phyloP scores from a whole-genome alignment of 352 stramenopile species.

The Lagenidium giganteum region DNA sequence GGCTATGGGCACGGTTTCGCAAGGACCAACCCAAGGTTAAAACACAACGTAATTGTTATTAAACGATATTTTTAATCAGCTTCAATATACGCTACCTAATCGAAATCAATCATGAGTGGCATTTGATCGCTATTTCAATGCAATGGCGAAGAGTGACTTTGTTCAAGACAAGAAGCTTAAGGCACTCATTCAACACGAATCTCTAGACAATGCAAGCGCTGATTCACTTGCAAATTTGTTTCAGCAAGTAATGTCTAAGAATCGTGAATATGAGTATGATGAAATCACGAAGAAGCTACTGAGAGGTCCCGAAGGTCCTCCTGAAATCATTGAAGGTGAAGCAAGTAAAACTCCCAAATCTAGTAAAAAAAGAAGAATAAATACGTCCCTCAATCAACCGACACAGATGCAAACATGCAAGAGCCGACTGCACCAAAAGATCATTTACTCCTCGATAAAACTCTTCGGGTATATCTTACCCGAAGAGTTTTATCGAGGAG shows the following conservation, averaged over 20 bases:
- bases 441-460: too few species aligned
- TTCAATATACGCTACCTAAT: slow-evolving; percentile 17
- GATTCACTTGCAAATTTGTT: slow-evolving; percentile 10
- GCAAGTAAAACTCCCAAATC: slow-evolving; percentile 11
- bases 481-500: slow-evolving; percentile 7
- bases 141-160: slow-evolving; percentile 13
- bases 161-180: slow-evolving; percentile 12
- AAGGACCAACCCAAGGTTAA: slow-evolving; percentile 17
- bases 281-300: slow-evolving; percentile 8
- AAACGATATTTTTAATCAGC: slow-evolving; percentile 11
- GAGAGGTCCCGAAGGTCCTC: slow-evolving; percentile 9
- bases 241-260: slow-evolving; percentile 9
- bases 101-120: slow-evolving; percentile 12
- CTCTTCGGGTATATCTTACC: too few species aligned
- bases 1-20: slow-evolving; percentile 15
- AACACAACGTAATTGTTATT: slow-evolving; percentile 7
- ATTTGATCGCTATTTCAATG: slow-evolving; percentile 22
- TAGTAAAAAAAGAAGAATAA: slow-evolving; percentile 13
- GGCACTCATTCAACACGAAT: slow-evolving; percentile 11
- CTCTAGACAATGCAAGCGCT: slow-evolving; percentile 3
- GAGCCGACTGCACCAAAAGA: slow-evolving; percentile 6
- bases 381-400: slow-evolving; percentile 7
- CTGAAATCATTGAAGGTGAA: slow-evolving; percentile 12
- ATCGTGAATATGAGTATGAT: slow-evolving; percentile 11
- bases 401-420: slow-evolving; percentile 8